phyloP scores from a whole-genome alignment of 495 filamentous ascomycete genomes.

The Aspergillus avenaceus region DNA sequence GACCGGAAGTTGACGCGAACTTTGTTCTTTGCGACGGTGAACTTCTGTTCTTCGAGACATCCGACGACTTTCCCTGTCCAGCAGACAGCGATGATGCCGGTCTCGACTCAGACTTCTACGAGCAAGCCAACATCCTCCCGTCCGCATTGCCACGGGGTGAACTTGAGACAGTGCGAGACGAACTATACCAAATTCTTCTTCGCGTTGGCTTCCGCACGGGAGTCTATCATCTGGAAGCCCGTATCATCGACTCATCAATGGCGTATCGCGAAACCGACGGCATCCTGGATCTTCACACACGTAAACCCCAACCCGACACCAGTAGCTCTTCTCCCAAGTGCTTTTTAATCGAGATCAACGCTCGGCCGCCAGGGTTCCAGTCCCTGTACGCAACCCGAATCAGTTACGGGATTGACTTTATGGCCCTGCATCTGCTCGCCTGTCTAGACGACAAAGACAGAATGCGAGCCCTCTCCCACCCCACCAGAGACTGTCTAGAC shows the following conservation, averaged over 20 bases:
- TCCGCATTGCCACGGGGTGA: neutral
- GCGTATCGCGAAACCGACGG: neutral
- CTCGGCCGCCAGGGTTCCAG: neutral
- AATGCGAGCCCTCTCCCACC: neutral
- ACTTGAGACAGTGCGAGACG: neutral
- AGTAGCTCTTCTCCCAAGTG: too few species aligned
- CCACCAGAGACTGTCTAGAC: too few species aligned
- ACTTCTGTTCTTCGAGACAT: neutral
- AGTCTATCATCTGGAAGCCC: conserved; percentile 1
- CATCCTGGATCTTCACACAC: neutral
- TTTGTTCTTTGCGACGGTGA: neutral
- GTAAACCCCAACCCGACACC: neutral
- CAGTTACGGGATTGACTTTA: neutral
- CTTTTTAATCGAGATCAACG: conserved; percentile 1
- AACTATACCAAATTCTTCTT: neutral
- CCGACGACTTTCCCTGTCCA: neutral
- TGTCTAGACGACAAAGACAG: neutral
- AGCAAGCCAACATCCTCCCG: neutral
- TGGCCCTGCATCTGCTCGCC: neutral
- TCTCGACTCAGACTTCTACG: neutral
- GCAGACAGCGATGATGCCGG: neutral
- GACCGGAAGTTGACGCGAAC: neutral
- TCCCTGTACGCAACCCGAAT: neutral
- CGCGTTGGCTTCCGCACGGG: neutral
- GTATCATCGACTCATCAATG: neutral